phyloP scores from a whole-genome alignment of 2,329 filamentous ascomycete genomes.

The Lomentospora prolificans region DNA sequence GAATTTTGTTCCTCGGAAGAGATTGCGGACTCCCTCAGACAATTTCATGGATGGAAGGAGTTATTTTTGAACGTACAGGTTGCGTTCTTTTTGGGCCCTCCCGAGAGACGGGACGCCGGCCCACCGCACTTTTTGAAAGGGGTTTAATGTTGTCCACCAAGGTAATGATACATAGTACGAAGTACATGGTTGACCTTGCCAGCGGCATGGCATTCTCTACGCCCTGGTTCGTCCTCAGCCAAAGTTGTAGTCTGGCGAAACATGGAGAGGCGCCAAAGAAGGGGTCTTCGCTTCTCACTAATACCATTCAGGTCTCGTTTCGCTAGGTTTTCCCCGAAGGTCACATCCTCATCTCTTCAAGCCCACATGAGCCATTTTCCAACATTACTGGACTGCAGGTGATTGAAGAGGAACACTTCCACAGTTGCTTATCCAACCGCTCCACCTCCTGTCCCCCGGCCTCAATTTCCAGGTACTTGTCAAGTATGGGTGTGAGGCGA shows the following conservation, averaged over 20 bases:
- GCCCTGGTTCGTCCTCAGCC: too few species aligned
- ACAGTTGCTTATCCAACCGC: background rate
- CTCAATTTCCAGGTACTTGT: too few species aligned
- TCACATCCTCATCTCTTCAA: background rate
- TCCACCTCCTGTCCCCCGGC: too few species aligned
- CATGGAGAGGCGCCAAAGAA: too few species aligned
- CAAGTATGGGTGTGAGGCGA: too few species aligned
- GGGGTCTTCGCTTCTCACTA: too few species aligned
- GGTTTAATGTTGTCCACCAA: too few species aligned
- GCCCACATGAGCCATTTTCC: background rate
- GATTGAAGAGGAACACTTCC: too few species aligned
- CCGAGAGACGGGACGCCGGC: background rate
- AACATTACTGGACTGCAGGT: background rate
- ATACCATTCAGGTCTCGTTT: background rate
- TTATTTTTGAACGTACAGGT: background rate
- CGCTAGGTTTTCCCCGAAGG: background rate
- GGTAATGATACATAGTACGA: background rate
- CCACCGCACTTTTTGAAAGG: background rate
- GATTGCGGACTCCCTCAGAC: background rate
- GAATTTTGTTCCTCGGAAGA: background rate
- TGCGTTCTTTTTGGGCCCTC: conserved; percentile 1
- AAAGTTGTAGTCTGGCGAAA: too few species aligned
- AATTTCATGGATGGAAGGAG: background rate
- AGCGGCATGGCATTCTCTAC: too few species aligned
- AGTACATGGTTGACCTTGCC: too few species aligned